phyloP scores from a whole-genome alignment of 2,329 filamentous ascomycete species.

The Aureobasidium musti region DNA sequence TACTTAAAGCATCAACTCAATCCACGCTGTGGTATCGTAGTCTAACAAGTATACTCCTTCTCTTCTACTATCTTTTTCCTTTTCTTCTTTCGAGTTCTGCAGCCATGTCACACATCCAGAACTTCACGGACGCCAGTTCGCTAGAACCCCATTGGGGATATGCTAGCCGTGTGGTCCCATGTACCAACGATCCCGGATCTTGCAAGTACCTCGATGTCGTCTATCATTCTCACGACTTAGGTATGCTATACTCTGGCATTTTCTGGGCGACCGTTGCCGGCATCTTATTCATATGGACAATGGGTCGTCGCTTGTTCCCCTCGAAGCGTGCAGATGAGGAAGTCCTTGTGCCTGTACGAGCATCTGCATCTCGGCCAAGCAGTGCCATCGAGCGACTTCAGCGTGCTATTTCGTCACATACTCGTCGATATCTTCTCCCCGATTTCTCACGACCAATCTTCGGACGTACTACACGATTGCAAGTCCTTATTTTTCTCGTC shows the following conservation, averaged over 20 bases:
- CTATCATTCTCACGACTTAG: slow-evolving; percentile 57
- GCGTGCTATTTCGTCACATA: slow-evolving; percentile 46
- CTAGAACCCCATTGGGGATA: slow-evolving; percentile 58
- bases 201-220: slow-evolving; percentile 61
- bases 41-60: neutral
- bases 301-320: slow-evolving; percentile 28
- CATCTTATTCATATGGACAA: slow-evolving; percentile 45
- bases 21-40: neutral
- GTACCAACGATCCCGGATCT: slow-evolving; percentile 58
- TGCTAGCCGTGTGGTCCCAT: slow-evolving; percentile 56
- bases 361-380: slow-evolving; percentile 45
- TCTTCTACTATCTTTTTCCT: neutral
- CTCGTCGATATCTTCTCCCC: slow-evolving; percentile 60
- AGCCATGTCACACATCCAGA: slow-evolving; percentile 34
- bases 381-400: slow-evolving; percentile 34
- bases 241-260: slow-evolving; percentile 59
- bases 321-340: slow-evolving; percentile 37
- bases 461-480: slow-evolving; percentile 67
- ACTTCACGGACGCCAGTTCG: slow-evolving; percentile 38
- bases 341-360: slow-evolving; percentile 35
- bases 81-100: neutral
- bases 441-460: slow-evolving; percentile 63
- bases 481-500: slow-evolving; percentile 62
- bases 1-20: neutral
- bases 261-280: slow-evolving; percentile 58